Evolutionary conservation across 1,284 basidiomycete genomes (phyloP).

Genomic region (Porodaedalea pini): DNA sequence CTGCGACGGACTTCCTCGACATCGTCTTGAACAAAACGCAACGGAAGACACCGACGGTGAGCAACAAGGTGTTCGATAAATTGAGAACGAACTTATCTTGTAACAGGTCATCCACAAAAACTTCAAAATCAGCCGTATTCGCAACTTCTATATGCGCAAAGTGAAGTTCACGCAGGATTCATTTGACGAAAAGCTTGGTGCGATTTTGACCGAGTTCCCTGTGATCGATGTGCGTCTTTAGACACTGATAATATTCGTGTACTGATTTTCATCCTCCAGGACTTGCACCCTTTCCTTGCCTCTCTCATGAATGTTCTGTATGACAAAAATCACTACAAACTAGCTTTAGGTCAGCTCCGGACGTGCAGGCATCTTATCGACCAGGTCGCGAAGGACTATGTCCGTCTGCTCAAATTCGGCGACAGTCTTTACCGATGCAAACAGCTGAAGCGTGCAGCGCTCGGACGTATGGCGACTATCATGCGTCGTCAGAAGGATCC

Average conservation of each 20-base stretch:
- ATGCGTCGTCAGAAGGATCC: constrained; percentile 97
- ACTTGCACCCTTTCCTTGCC: constrained; percentile 91
- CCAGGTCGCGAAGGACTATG: constrained; percentile 94
- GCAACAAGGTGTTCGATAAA: constrained; percentile 16
- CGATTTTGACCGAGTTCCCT: constrained; percentile 94
- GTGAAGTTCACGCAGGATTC: constrained; percentile 99
- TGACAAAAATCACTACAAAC: constrained; percentile 99
- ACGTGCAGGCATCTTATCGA: constrained; percentile 93
- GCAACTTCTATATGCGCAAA: constrained; percentile 98
- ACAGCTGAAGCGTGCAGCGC: constrained; percentile 91
- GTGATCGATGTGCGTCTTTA: constrained; percentile 79
- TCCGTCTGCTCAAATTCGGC: constrained; percentile 91
- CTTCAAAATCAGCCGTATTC: constrained; percentile 96
- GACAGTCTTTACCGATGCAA: constrained; percentile 96
- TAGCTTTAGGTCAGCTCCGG: constrained; percentile 91
- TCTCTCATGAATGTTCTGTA: constrained; percentile 95
- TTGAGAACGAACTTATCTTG: background rate
- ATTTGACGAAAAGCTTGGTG: constrained; percentile 94
- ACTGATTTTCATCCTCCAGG: constrained; percentile 44
- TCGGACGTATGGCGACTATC: constrained; percentile 96
- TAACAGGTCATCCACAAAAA: constrained; percentile 93
- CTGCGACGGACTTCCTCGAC: constrained; percentile 92
- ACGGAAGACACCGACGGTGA: constrained; percentile 93
- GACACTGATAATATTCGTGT: background rate
- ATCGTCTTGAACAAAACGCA: constrained; percentile 93